Evolutionary conservation across 129 eudicot species (phyloP), one percentile per base, ranked within the genome.

Genomic region (Cynara cardunculus): DNA sequence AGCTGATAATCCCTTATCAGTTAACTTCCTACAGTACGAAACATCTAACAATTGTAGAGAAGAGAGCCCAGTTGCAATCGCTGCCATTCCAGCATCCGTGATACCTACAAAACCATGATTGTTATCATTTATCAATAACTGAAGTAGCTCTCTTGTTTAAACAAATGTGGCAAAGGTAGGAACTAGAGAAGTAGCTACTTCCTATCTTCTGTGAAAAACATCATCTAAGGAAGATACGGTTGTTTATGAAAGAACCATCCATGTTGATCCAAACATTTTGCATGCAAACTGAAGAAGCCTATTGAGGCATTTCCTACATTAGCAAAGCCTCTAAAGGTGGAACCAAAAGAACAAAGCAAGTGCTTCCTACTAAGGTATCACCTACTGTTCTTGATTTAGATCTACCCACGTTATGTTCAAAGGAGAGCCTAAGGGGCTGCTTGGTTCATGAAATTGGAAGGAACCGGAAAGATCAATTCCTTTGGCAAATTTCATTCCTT

Each of bases 1-100:
- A 78, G 93, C 92, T 82, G 98, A 88, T n/a, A 96, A 85, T 19
- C 99, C 99, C 85, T 87, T 91, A 73, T 91, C 95, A 0, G 93
- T 89, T 69, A 96, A 81, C 82, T 93, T 96, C 82, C 91, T 89
- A 85, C 97, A 96, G 81, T 80, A 87, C 30, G 99, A 96, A 69
- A 91, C 92, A 74, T 96, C 99, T 76, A 96, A 84, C 10, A 83
- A 86, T 78, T 89, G 95, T 31, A 96, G 85, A 69, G 84, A 87
- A 71, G 91, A 78, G 71, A 96, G 98, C 86, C 84, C 53, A 2
- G 90, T 78, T 78, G 87, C 99, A 81, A 96, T 86, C 35, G 90
- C 90, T 2, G 72, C 75, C 88, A 91, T 76, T 83, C 99, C 99
- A 61, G 70, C 74, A 85, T 96, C 99, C 19, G 98, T 91, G 69